Evolutionary conservation across 2,329 filamentous ascomycete genomes (phyloP), one percentile per base, ranked within the genome.

Genomic region (Neopestalotiopsis rosae): DNA sequence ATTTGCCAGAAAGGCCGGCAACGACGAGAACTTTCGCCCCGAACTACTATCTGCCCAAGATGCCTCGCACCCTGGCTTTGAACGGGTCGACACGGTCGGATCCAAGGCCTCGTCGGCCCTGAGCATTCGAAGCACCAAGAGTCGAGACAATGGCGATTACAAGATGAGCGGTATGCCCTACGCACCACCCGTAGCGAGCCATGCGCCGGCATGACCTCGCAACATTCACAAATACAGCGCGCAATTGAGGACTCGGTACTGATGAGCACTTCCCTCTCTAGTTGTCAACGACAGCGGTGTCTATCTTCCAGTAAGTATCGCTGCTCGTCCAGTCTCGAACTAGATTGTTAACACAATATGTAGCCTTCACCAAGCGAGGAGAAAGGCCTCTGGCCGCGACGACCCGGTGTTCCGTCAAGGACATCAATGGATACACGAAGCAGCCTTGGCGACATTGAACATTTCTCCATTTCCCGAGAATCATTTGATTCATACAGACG

Each of bases 401-500:
- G 85, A 71, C 84, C 74, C 9, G 74, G 66, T 28, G 30, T 86
- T 70, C 80, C 89, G 13, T 86, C 87, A 10, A 83, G 87, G 68
- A 83, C 82, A 58, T 90, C 89, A 5, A 85, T 83, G 72, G 86
- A 89, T 72, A 87, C 84, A 40, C 82, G 82, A 68, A 82, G 77
- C 77, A 89, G 92, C 74, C 84, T 93, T 69, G 90, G 91, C 75
- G 94, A 97, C 71, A 95, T 94, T 74, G 95, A 98, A 78, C 94
- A 92, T 14, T 98, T 98, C 79, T 94, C 92, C 72, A 98, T 98
- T 79, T 97, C 95, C 49, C 89, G 95, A 76, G 96, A 98, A 82
- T 98, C 95, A 1, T 98, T 98, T 77, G 96, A 98, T 79, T 97
- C 95, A 3, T 98, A 98, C 82, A 88, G 96, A 72, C 90, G 96